phyloP scores from a whole-genome alignment of 1,284 basidiomycete genomes.

The Apiotrichum veenhuisii region DNA sequence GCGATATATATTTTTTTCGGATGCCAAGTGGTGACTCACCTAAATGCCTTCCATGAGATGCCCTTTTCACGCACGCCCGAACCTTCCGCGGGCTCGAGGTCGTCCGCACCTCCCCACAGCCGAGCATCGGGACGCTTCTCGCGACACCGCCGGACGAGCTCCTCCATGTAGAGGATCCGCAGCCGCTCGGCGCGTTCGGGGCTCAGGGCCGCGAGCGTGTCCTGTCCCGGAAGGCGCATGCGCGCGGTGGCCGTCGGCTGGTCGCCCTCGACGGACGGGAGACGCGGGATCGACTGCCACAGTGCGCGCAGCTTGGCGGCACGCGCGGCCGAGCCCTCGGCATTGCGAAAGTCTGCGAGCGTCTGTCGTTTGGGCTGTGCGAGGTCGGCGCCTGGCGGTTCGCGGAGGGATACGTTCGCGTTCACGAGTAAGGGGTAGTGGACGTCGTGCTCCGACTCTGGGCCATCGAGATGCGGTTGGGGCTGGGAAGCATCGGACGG shows the following conservation, averaged over 20 bases:
- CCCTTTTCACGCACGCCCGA: conserved; percentile 39
- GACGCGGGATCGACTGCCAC: conserved; percentile 45
- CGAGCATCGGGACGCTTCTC: conserved; percentile 42
- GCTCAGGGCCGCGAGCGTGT: conserved; percentile 54
- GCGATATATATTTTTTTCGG: neutral
- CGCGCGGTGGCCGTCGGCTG: conserved; percentile 35
- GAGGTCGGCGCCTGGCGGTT: conserved; percentile 16
- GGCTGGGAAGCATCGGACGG: neutral
- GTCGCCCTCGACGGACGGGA: conserved; percentile 30
- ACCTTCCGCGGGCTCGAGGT: conserved; percentile 40
- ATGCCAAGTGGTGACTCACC: conserved; percentile 35
- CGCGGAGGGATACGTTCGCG: conserved; percentile 11
- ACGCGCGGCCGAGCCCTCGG: conserved; percentile 42
- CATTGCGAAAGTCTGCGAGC: conserved; percentile 42
- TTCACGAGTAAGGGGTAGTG: conserved; percentile 9
- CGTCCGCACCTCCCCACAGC: conserved; percentile 53
- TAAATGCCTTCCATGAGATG: conserved; percentile 73
- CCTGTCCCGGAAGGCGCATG: conserved; percentile 48
- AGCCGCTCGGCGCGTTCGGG: conserved; percentile 66
- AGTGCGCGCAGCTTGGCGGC: conserved; percentile 43
- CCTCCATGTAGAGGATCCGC: conserved; percentile 69
- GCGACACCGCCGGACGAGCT: conserved; percentile 62
- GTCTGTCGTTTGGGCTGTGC: conserved; percentile 10
- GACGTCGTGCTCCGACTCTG: conserved; percentile 5
- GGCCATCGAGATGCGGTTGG: neutral